A percentile compares a stretch with the other conserved stretches of the same genome.
These are phyloP conservation scores for Streptanthus diversifolius DNA, from an alignment of 345 rosid genomes.

Conservation along the genomic window DNA sequence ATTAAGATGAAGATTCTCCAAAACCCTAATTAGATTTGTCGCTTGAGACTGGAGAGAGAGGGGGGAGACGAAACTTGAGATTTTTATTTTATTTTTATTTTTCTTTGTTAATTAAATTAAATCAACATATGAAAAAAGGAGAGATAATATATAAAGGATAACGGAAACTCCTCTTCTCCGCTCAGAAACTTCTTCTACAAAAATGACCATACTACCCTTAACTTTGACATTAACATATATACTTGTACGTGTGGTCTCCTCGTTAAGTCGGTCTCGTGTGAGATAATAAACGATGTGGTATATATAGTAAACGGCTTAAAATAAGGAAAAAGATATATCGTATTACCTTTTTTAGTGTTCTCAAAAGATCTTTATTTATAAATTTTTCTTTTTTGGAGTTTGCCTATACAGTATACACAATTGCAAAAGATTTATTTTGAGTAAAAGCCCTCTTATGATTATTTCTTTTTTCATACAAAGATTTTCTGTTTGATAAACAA, in stretches of 20 bases:
- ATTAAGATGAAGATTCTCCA: constrained; percentile 29
- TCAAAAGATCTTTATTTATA: background rate
- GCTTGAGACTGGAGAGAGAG: constrained; percentile 32
- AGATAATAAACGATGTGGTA: background rate
- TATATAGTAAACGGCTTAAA: background rate
- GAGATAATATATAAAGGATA: constrained; percentile 44
- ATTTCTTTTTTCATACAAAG: background rate
- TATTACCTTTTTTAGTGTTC: background rate
- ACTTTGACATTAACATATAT: background rate
- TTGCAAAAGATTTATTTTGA: background rate
- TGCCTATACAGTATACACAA: background rate
- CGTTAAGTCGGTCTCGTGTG: constrained; percentile 22
- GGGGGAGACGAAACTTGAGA: constrained; percentile 3
- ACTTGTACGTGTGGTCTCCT: background rate
- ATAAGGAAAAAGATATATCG: background rate
- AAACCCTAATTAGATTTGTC: constrained; percentile 59
- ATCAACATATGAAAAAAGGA: background rate
- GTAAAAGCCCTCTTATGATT: background rate
- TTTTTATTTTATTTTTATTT: background rate
- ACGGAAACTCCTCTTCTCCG: constrained; percentile 71
- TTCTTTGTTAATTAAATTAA: constrained; percentile 5
- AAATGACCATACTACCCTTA: constrained; percentile 4
- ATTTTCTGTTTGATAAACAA: background rate
- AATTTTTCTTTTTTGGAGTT: background rate
- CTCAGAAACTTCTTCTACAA: constrained; percentile 11